Conservation (phyloP, 495 filamentous ascomycete species). For the Penicillium cinerascens region DNA sequence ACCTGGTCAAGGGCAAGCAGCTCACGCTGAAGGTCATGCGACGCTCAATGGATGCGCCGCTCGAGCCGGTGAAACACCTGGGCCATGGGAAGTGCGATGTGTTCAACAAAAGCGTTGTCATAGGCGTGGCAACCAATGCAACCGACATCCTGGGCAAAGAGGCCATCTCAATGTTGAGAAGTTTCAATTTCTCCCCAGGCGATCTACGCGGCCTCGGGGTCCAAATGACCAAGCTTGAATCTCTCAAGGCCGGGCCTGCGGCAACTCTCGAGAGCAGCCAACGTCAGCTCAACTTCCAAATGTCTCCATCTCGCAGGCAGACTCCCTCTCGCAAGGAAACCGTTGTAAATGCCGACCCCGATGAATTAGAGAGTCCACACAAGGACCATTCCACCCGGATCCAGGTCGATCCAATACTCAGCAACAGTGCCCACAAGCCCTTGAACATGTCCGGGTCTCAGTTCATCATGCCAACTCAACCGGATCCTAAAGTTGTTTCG, state of each 20-base stretch:
- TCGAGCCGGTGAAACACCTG: slow-evolving; percentile 91
- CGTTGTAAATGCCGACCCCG: slow-evolving; percentile 40
- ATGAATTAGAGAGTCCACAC: slow-evolving; percentile 62
- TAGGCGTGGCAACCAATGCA: slow-evolving; percentile 79
- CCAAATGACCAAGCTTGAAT: slow-evolving; percentile 88
- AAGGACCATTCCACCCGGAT: slow-evolving; percentile 56
- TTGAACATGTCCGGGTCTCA: slow-evolving; percentile 81
- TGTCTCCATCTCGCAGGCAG: slow-evolving; percentile 24
- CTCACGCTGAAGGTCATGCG: slow-evolving; percentile 93
- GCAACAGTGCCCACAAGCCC: slow-evolving; percentile 57
- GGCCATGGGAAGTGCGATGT: slow-evolving; percentile 94
- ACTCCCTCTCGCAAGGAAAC: slow-evolving; percentile 27
- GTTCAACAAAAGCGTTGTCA: slow-evolving; percentile 77
- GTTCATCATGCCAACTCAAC: slow-evolving; percentile 78
- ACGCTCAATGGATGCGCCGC: slow-evolving; percentile 76
- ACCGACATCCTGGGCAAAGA: slow-evolving; percentile 69
- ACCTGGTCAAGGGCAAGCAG: slow-evolving; percentile 79
- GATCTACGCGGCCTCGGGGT: slow-evolving; percentile 87
- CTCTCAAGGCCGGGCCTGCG: slow-evolving; percentile 51
- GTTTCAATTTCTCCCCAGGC: slow-evolving; percentile 81
- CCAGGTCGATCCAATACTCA: slow-evolving; percentile 38
- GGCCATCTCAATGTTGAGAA: slow-evolving; percentile 73
- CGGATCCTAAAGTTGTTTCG: slow-evolving; percentile 69
- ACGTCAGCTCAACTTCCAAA: slow-evolving; percentile 57
- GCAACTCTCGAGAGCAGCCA: slow-evolving; percentile 57